Percentiles rank a stretch among this genome's conserved stretches.
These are phyloP conservation scores for Calophaca sinica DNA, from an alignment of 306 rosid genomes.

Conservation along the genomic window DNA sequence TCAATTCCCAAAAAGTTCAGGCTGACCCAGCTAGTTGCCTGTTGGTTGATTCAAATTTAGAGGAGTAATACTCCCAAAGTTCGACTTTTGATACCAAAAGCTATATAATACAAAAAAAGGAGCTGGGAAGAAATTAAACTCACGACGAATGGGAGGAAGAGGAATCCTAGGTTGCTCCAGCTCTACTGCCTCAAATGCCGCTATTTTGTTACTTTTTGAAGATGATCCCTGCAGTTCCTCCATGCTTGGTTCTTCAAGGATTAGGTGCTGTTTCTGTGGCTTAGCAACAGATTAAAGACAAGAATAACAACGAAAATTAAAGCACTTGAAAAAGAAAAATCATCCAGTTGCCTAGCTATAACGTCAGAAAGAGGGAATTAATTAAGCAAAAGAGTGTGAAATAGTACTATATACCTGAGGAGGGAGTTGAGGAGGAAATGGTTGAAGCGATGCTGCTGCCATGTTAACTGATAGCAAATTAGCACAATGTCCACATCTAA, in stretches of 20 bases:
- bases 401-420: conserved; percentile 54
- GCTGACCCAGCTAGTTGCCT: conserved; percentile 27
- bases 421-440: conserved; percentile 63
- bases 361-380: conserved; percentile 25
- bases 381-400: background rate
- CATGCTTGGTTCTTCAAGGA: conserved; percentile 64
- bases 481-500: conserved; percentile 96
- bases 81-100: conserved; percentile 10
- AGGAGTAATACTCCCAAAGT: conserved; percentile 20
- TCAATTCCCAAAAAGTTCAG: too few species aligned
- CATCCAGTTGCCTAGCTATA: conserved; percentile 6
- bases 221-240: conserved; percentile 76
- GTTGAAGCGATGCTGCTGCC: conserved; percentile 71
- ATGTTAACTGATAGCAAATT: conserved; percentile 87
- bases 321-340: background rate
- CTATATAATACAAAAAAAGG: background rate
- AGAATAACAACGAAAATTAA: background rate
- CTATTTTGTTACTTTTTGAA: conserved; percentile 57
- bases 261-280: conserved; percentile 63
- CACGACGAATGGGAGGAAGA: conserved; percentile 90
- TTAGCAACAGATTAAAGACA: conserved; percentile 26
- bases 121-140: conserved; percentile 53
- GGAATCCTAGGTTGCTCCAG: conserved; percentile 77
- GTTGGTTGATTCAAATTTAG: conserved; percentile 30
- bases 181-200: conserved; percentile 63